Conservation (phyloP, 140 eudicot species). For the Oenanthe javanica region DNA sequence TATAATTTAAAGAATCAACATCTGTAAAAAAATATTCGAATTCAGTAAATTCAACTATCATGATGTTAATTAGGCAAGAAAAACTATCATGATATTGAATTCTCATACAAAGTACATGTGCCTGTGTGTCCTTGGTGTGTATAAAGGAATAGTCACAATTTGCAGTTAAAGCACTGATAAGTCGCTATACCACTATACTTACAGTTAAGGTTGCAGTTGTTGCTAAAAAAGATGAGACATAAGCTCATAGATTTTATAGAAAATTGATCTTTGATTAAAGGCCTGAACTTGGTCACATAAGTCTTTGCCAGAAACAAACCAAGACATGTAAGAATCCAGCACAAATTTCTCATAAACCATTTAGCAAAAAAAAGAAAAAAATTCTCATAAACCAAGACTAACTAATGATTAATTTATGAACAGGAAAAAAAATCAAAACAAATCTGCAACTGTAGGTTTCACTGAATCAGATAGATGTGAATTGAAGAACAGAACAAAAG, state of each 20-base stretch:
- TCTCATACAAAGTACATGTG: neutral
- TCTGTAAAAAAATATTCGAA: neutral
- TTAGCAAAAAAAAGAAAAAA: neutral
- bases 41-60: neutral
- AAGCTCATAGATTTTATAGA: neutral
- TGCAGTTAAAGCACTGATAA: neutral
- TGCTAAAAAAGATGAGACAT: neutral
- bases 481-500: too few relatives aligned
- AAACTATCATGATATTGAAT: too few relatives aligned
- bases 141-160: neutral
- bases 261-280: neutral
- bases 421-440: neutral
- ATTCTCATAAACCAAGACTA: neutral
- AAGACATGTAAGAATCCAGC: neutral
- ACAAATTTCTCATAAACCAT: neutral
- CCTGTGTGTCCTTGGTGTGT: neutral
- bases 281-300: slow-evolving; percentile 1
- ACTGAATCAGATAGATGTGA: neutral
- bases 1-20: neutral
- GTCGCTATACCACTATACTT: neutral
- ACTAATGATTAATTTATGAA: neutral
- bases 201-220: neutral
- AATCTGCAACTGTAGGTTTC: neutral
- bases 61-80: neutral
- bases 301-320: neutral